Percentiles rank a stretch among this genome's conserved stretches.
Conservation (phyloP, 1,284 basidiomycete genomes). For the Trichosporon faecale region DNA sequence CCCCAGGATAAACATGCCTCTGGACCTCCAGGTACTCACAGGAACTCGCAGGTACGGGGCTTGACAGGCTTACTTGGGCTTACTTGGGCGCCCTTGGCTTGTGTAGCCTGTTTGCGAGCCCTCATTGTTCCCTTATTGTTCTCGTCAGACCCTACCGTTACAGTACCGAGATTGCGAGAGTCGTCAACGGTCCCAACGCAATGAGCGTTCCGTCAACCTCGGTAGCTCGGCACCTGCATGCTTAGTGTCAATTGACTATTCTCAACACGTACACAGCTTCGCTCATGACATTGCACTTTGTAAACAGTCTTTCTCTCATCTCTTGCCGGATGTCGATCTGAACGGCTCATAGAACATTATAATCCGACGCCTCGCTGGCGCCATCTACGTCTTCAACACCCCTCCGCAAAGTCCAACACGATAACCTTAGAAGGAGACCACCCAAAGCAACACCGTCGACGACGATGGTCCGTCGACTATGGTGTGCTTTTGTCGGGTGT, state of each 20-base stretch:
- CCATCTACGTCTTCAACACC: background rate
- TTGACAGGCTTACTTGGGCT: background rate
- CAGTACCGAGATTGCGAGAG: background rate
- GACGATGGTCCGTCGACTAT: conserved; percentile 13
- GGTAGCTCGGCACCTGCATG: conserved; percentile 8
- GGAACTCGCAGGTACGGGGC: background rate
- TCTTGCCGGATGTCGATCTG: background rate
- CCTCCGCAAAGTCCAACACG: background rate
- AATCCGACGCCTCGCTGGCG: background rate
- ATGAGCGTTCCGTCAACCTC: background rate
- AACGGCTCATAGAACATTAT: background rate
- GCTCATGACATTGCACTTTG: background rate
- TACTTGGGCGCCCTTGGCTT: background rate
- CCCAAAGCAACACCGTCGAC: background rate
- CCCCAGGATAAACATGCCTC: background rate
- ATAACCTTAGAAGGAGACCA: background rate
- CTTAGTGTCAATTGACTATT: conserved; percentile 6
- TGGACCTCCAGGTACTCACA: background rate
- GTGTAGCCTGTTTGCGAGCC: background rate
- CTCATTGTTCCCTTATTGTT: conserved; percentile 2
- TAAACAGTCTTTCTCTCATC: background rate
- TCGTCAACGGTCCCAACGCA: conserved; percentile 4
- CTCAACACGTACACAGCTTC: conserved; percentile 1
- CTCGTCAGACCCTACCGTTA: conserved; percentile 1
- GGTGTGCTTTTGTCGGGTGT: conserved; percentile 25